phyloP scores from a whole-genome alignment of 2,329 filamentous ascomycete species.

The Dichotomopilus funicola region DNA sequence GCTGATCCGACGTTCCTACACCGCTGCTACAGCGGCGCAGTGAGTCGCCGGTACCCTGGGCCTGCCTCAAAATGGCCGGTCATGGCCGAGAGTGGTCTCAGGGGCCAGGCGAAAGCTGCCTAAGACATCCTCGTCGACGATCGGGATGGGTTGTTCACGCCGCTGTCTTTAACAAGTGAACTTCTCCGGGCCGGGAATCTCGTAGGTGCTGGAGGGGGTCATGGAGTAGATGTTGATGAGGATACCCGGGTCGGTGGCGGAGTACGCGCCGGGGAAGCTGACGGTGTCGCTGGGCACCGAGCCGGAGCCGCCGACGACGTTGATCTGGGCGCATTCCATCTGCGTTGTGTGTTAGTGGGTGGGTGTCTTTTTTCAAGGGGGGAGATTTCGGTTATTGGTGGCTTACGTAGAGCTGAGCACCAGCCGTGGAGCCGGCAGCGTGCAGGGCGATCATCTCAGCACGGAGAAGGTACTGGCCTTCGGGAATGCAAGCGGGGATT shows the following conservation, averaged over 20 bases:
- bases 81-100: too few species aligned
- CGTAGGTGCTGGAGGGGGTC: slow-evolving; percentile 27
- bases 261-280: slow-evolving; percentile 35
- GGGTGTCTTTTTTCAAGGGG: neutral
- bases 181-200: slow-evolving; percentile 27
- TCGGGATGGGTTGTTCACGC: neutral
- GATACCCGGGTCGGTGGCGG: slow-evolving; percentile 32
- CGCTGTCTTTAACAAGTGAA: slow-evolving; percentile 18
- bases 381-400: neutral
- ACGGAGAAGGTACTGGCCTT: slow-evolving; percentile 50
- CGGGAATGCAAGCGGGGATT: slow-evolving; percentile 43
- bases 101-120: too few species aligned
- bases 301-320: slow-evolving; percentile 32
- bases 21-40: too few species aligned
- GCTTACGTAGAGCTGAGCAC: slow-evolving; percentile 37
- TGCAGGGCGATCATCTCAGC: slow-evolving; percentile 54
- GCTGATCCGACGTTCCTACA: too few species aligned
- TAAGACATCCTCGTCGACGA: too few species aligned
- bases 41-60: too few species aligned
- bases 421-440: slow-evolving; percentile 32
- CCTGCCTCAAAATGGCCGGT: too few species aligned
- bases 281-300: slow-evolving; percentile 28
- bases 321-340: slow-evolving; percentile 42
- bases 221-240: slow-evolving; percentile 34
- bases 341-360: slow-evolving; percentile 10